Evolutionary conservation across 2,329 filamentous ascomycete species (phyloP).

Genomic region (Nannizziopsis arthrosporioides): DNA sequence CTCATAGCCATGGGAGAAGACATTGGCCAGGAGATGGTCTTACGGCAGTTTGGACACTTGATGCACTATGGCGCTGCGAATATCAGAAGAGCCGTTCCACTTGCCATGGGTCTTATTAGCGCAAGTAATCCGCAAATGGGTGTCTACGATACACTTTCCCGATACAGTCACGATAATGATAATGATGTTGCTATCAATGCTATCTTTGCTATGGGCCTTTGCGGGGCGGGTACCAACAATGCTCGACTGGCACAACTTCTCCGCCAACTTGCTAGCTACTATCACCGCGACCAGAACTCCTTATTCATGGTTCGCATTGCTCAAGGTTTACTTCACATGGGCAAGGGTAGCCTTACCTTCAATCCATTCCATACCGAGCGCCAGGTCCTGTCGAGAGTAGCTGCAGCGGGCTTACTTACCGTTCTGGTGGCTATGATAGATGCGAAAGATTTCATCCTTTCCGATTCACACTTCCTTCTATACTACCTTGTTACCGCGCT

Average conservation of each 20-base stretch:
- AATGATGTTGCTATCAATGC: constrained; percentile 96
- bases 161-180: constrained; percentile 98
- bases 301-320: constrained; percentile 99
- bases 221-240: constrained; percentile 96
- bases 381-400: constrained; percentile 84
- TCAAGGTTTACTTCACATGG: constrained; percentile 95
- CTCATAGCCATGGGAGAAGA: constrained; percentile 97
- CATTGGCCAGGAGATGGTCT: constrained; percentile 95
- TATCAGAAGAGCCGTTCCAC: constrained; percentile 86
- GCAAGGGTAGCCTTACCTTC: constrained; percentile 90
- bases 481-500: constrained; percentile 97
- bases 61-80: constrained; percentile 99
- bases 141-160: constrained; percentile 92
- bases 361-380: constrained; percentile 99
- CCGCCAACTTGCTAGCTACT: constrained; percentile 91
- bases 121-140: constrained; percentile 99
- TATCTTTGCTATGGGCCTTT: constrained; percentile 96
- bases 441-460: constrained; percentile 70
- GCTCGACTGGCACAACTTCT: constrained; percentile 89
- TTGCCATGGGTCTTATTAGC: constrained; percentile 93
- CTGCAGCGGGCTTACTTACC: constrained; percentile 76
- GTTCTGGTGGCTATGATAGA: constrained; percentile 92
- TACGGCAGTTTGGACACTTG: constrained; percentile 90
- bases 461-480: constrained; percentile 76
- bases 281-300: constrained; percentile 89